Percentiles rank a stretch among this genome's conserved stretches.
Evolutionary conservation across 2,329 filamentous ascomycete species (phyloP).

Genomic region (Pseudogymnoascus sp.): DNA sequence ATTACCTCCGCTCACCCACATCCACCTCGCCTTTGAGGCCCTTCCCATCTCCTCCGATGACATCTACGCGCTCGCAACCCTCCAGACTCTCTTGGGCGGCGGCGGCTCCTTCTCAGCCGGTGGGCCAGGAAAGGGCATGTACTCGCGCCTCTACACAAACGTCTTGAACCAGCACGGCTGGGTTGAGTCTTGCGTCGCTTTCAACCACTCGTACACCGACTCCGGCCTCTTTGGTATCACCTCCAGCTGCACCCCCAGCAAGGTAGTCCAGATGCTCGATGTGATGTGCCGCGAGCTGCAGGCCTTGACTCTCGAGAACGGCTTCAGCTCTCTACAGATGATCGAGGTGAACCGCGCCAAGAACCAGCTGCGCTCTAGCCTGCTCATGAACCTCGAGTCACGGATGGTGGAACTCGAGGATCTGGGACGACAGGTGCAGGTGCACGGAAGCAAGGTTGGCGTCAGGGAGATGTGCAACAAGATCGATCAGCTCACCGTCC

Average conservation of each 20-base stretch:
- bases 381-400: slow-evolving; percentile 96
- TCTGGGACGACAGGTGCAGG: slow-evolving; percentile 87
- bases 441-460: slow-evolving; percentile 88
- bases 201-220: slow-evolving; percentile 97
- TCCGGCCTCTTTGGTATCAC: slow-evolving; percentile 92
- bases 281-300: slow-evolving; percentile 90
- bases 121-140: slow-evolving; percentile 98
- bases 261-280: slow-evolving; percentile 78
- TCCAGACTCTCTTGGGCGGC: slow-evolving; percentile 91
- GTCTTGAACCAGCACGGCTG: slow-evolving; percentile 96
- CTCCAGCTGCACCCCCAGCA: slow-evolving; percentile 71
- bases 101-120: slow-evolving; percentile 95
- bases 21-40: slow-evolving; percentile 93
- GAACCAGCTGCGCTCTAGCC: slow-evolving; percentile 83
- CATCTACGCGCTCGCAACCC: slow-evolving; percentile 90
- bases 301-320: slow-evolving; percentile 65
- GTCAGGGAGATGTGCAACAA: slow-evolving; percentile 86
- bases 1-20: slow-evolving; percentile 76
- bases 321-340: slow-evolving; percentile 63
- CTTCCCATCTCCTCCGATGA: slow-evolving; percentile 83
- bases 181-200: slow-evolving; percentile 92
- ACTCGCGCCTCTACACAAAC: slow-evolving; percentile 93
- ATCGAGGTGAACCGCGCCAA: slow-evolving; percentile 86
- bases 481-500: slow-evolving; percentile 74
- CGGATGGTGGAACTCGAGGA: slow-evolving; percentile 98